Evolutionary conservation across 768 basidiomycete genomes (phyloP).

Genomic region (Lactifluus volemus): DNA sequence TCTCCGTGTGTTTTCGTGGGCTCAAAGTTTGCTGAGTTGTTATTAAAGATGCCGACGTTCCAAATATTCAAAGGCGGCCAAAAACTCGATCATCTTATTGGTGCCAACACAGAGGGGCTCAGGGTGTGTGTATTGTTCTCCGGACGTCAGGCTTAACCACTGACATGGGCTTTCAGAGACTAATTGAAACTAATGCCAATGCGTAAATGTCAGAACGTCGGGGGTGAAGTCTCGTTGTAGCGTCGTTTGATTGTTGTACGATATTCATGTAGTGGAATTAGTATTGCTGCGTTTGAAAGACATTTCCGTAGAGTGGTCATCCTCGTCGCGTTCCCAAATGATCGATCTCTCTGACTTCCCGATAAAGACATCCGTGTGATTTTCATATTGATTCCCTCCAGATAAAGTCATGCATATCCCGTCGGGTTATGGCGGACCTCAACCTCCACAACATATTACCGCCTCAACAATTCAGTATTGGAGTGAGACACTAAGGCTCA

Average conservation of each 20-base stretch:
- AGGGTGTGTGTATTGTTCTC: conserved; percentile 26
- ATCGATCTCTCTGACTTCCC: no score
- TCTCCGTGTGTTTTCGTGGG: neutral
- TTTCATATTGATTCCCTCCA: no score
- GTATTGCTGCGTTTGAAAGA: neutral
- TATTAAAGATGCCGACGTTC: conserved; percentile 37
- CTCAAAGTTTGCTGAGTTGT: neutral
- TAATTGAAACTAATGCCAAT: no score
- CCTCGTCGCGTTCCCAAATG: no score
- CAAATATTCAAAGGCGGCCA: conserved; percentile 29
- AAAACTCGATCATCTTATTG: conserved; percentile 35
- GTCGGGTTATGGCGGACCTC: no score
- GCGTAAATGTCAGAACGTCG: neutral
- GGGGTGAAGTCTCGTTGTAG: neutral
- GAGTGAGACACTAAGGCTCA: no score
- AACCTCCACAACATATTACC: no score
- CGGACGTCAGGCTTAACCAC: neutral
- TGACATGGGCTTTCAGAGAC: no score
- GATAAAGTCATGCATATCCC: neutral
- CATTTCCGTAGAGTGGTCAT: no score
- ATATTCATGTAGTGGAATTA: neutral
- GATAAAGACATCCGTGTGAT: no score
- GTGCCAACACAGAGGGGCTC: conserved; percentile 37
- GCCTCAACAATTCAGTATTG: no score
- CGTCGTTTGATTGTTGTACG: neutral